phyloP scores from a whole-genome alignment of 2,329 filamentous ascomycete species.

The Ceratocystis lukuohia region DNA sequence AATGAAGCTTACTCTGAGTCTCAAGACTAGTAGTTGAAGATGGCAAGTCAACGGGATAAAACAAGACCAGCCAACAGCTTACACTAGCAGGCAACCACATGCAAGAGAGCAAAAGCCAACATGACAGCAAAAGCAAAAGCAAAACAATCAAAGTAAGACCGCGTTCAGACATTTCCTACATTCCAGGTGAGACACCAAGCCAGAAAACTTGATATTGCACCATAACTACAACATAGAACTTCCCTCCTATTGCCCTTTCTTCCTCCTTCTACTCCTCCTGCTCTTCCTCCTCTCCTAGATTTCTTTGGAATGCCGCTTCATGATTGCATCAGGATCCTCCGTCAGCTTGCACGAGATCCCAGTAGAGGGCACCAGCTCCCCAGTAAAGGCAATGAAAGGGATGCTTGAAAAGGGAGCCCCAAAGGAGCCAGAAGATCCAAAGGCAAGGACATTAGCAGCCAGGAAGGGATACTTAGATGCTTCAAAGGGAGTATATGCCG shows the following conservation, averaged over 20 bases:
- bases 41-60: too few species aligned
- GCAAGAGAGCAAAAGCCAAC: too few species aligned
- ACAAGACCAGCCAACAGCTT: too few species aligned
- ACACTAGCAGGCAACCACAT: too few species aligned
- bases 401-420: neutral
- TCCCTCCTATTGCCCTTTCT: too few species aligned
- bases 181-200: conserved; percentile 1
- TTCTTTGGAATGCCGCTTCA: conserved; percentile 6
- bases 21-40: too few species aligned
- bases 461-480: neutral
- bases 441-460: neutral
- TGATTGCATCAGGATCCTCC: neutral
- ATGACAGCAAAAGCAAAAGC: too few species aligned
- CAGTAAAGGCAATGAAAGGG: neutral
- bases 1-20: too few species aligned
- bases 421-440: neutral
- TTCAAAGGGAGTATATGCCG: neutral
- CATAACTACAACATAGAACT: neutral
- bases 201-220: conserved; percentile 4
- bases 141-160: neutral
- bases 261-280: too few species aligned
- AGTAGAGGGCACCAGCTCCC: too few species aligned
- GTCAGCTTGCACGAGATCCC: neutral
- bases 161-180: neutral
- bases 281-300: too few species aligned